Evolutionary conservation across 1,284 basidiomycete genomes (phyloP), one percentile per base, ranked within the genome.

Genomic region (Marasmius fiardii): DNA sequence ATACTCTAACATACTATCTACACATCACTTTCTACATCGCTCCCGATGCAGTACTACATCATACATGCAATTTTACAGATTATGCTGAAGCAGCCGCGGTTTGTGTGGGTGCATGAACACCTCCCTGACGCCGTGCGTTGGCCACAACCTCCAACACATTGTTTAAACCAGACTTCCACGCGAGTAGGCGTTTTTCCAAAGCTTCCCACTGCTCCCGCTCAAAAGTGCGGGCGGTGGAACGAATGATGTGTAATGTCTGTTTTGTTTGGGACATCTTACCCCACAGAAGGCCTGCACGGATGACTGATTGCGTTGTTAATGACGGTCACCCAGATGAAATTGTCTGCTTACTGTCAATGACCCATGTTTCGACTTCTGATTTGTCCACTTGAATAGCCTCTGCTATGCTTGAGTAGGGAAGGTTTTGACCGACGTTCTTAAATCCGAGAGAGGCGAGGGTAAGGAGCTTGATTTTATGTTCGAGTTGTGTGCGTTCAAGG

Each of bases 181-280:
- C 82, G 18, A 83, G 66, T 28, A 97, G 71, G 34, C 93, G 80
- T 68, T 85, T 84, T 71, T 93, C 90, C 43, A 97, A 80, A 21
- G 82, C 76, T 67, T 87, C 80, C 94, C 94, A 97, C 70, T 96
- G 90, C 55, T 81, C 79, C 34, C 76, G 74, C 63, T 89, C 90
- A 67, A 96, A 95, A 28, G 82, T 77, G 55, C 91, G 86, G 1
- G 91, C 83, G 1, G 88, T 87, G 1, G 93, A 88, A 37, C 86
- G 86, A 54, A 83, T 83, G 61, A 97, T 82, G 59, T 86, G 86
- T 52, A 96, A 76, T 33, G 83, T 85, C 61, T 90, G 85, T 8
- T 83, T 78, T 3, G 88, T 87, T 69, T 96, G 94, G 3, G 92
- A 92, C 41, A 97, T 85, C 65, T 93, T 93, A 23, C 91, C 94